Evolutionary conservation across 2,329 filamentous ascomycete genomes (phyloP).

Genomic region (Talaromyces funiculosus): DNA sequence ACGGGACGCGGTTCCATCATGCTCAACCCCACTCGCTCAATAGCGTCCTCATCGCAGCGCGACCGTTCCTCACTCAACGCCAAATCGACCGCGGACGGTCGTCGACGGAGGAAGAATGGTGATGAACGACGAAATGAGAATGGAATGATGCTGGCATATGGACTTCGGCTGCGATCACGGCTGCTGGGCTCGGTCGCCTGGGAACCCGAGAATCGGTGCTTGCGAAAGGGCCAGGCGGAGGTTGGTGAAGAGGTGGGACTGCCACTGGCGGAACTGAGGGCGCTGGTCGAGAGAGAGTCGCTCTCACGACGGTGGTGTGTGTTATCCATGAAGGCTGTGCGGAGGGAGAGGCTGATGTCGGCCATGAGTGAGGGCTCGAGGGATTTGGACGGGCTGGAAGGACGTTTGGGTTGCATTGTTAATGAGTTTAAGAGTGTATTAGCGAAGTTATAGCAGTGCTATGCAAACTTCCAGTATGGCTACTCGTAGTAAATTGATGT

Average conservation of each 20-base stretch:
- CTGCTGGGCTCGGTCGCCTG: constrained; percentile 19
- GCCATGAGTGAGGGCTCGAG: constrained; percentile 23
- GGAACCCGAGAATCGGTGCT: constrained; percentile 22
- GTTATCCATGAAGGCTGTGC: constrained; percentile 26
- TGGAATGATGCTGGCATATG: constrained; percentile 14
- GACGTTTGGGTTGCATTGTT: constrained; percentile 14
- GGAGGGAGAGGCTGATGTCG: constrained; percentile 27
- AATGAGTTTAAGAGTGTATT: no score
- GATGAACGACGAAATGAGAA: constrained; percentile 25
- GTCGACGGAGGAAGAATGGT: constrained; percentile 32
- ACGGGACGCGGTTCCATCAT: constrained; percentile 43
- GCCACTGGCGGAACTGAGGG: constrained; percentile 25
- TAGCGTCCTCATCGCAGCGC: constrained; percentile 32
- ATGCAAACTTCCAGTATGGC: background rate
- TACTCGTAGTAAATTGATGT: background rate
- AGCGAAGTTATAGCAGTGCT: background rate
- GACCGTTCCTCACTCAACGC: constrained; percentile 39
- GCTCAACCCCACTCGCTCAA: constrained; percentile 37
- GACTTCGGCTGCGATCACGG: constrained; percentile 25
- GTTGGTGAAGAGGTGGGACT: constrained; percentile 28
- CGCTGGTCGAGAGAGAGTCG: constrained; percentile 22
- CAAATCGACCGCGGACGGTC: constrained; percentile 41
- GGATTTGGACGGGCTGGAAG: constrained; percentile 7
- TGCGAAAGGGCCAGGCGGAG: constrained; percentile 23
- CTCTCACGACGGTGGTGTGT: constrained; percentile 18